Percentiles rank a stretch among this genome's conserved stretches.
phyloP scores from a whole-genome alignment of 805 yeast species.

The Kodamaea fukazawae region DNA sequence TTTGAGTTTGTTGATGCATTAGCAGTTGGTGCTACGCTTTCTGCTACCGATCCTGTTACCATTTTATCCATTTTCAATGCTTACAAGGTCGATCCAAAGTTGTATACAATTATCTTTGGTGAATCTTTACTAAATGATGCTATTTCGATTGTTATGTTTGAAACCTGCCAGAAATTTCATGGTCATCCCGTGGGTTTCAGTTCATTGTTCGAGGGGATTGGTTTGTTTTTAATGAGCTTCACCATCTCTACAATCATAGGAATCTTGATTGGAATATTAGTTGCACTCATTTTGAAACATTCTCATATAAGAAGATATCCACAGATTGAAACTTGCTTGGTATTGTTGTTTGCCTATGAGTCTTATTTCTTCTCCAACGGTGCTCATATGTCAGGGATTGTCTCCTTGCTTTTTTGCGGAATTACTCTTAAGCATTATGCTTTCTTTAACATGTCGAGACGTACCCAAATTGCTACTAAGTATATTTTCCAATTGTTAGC shows the following conservation, averaged over 20 bases:
- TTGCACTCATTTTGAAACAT: constrained; percentile 87
- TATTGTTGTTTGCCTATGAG: constrained; percentile 86
- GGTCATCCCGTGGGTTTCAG: constrained; percentile 72
- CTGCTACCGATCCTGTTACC: constrained; percentile 98
- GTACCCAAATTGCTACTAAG: constrained; percentile 95
- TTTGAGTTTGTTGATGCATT: constrained; percentile 96
- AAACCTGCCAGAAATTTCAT: constrained; percentile 94
- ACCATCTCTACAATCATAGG: constrained; percentile 90
- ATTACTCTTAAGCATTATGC: constrained; percentile 96
- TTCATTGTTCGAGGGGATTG: constrained; percentile 89
- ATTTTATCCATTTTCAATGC: constrained; percentile 94
- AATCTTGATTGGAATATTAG: constrained; percentile 77
- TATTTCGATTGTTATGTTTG: constrained; percentile 97
- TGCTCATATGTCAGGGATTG: constrained; percentile 99
- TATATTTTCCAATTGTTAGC: constrained; percentile 93
- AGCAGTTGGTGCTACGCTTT: constrained; percentile 95
- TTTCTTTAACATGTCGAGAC: constrained; percentile 93
- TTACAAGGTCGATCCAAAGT: constrained; percentile 95
- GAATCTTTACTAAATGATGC: constrained; percentile 96
- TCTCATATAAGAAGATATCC: constrained; percentile 92
- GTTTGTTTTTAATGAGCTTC: constrained; percentile 89
- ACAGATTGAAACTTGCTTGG: constrained; percentile 94
- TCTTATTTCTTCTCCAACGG: constrained; percentile 98
- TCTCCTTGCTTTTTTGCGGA: constrained; percentile 91
- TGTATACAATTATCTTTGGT: constrained; percentile 95